Evolutionary conservation across 305 asterid species (phyloP).

Genomic region (Fraxinus ornus): DNA sequence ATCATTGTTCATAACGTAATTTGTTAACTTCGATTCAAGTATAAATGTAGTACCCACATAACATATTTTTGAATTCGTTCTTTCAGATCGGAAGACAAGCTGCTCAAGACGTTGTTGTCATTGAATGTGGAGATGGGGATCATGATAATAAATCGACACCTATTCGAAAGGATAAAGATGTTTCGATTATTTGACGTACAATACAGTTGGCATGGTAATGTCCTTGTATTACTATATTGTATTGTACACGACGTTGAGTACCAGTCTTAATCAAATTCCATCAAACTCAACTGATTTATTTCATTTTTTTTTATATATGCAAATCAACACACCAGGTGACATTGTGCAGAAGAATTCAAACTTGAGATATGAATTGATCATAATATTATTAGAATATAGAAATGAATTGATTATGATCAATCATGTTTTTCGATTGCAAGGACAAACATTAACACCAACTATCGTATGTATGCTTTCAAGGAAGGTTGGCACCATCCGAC

Average conservation of each 20-base stretch:
- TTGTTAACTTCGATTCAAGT: neutral
- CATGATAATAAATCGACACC: neutral
- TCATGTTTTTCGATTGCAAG: neutral
- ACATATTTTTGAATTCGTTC: neutral
- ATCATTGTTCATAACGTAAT: too few relatives aligned
- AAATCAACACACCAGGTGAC: neutral
- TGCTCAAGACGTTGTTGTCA: too few relatives aligned
- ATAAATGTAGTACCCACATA: too few relatives aligned
- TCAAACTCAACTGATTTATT: neutral
- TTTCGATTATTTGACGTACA: too few relatives aligned
- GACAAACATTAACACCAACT: neutral
- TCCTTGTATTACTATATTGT: too few relatives aligned
- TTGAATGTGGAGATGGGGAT: neutral
- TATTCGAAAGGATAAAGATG: neutral
- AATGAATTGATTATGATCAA: neutral
- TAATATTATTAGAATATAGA: too few relatives aligned
- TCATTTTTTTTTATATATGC: neutral
- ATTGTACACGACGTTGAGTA: neutral
- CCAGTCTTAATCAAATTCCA: neutral
- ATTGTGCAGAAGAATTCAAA: neutral
- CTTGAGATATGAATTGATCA: neutral
- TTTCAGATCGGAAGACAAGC: neutral
- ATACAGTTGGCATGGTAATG: neutral
- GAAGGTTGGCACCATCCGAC: neutral
- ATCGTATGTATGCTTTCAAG: neutral